Base-by-base conservation (phyloP, 352 stramenopile genomes). In the Phytophthora capsici region DNA sequence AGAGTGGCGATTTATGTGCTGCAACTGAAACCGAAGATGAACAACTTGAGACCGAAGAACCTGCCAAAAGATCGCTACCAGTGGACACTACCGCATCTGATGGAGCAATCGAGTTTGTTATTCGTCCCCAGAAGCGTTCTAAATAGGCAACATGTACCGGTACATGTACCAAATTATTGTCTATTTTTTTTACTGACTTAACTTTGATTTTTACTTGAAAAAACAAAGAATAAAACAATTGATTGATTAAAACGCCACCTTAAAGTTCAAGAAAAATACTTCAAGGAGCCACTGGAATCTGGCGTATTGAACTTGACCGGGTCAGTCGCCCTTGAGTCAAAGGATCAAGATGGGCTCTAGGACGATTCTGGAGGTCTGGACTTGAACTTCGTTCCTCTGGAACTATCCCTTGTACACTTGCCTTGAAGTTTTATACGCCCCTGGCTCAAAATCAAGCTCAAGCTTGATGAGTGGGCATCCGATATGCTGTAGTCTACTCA, bases 361-460 rank as follows among this genome's bases (percentile, higher is more conserved):
- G 48, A 3, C 9, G 17, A 22, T 55, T 54, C 38, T 38, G 51
- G n/a, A 17, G 26, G 41, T 53, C 54, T 63, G 41, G 54, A 54
- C 54, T 63, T 63, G 54, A 63, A 63, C 54, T 63, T 63, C 6
- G 6, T 32, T 20, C 32, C 4, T 49, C 54, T 62, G 41, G 54
- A 63, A 55, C 30, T 63, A 34, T 34, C 28, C 28, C 26, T 14
- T 34, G 28, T 34, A 34, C 28, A 12, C 28, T 34, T 14, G 28
- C 28, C 8, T 34, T 34, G 28, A 34, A 34, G 28, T 34, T 34
- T 14, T 34, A 12, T 7, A 4, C 8, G 9, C 9, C 10, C 28
- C 7, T 13, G 28, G 7, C 7, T 12, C 9, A 10, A 34, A 34
- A 34, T 12, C 0, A 7, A 30, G 26, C 26, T 30, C 9, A 7